Percentiles rank a stretch among this genome's conserved stretches.
These are phyloP conservation scores for Elaeis guineensis DNA, from an alignment of 176 grass and related monocot genomes.

Conservation along the genomic window DNA sequence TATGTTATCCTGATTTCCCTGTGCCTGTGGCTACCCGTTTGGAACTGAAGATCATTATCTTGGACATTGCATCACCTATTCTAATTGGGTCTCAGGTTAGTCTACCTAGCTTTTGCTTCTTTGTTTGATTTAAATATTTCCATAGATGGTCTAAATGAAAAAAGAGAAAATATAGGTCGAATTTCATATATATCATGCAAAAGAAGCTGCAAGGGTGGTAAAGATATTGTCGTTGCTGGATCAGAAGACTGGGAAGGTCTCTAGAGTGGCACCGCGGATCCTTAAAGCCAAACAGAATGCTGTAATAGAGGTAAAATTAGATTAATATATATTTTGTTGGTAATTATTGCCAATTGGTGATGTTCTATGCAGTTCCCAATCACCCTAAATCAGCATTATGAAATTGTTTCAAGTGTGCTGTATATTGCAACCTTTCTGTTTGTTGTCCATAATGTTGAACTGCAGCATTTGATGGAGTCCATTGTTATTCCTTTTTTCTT, in stretches of 20 bases:
- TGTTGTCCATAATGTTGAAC: conserved; percentile 1
- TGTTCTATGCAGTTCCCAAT: too few species aligned
- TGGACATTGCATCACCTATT: conserved; percentile 64
- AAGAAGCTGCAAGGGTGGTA: conserved; percentile 56
- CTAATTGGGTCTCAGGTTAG: conserved; percentile 72
- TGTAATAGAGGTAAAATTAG: conserved; percentile 52
- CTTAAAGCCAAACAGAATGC: conserved; percentile 90
- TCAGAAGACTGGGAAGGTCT: conserved; percentile 65
- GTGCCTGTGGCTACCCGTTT: conserved; percentile 40
- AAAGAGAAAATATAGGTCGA: conserved; percentile 43
- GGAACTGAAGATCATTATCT: conserved; percentile 73
- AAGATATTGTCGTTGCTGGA: conserved; percentile 80
- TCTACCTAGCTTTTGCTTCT: neutral
- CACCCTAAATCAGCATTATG: too few species aligned
- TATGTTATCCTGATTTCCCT: conserved; percentile 76
- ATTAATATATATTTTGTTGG: too few species aligned
- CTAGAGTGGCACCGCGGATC: conserved; percentile 64
- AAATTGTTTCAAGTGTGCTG: too few species aligned
- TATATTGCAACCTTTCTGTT: too few species aligned
- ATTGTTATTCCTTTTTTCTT: conserved; percentile 4
- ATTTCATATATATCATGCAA: conserved; percentile 98
- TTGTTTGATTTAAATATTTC: too few species aligned
- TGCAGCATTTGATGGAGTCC: conserved; percentile 6
- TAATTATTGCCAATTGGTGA: too few species aligned
- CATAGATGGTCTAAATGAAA: too few species aligned